Conservation (phyloP, 1,139 yeast species). For the Pichia sp. region DNA sequence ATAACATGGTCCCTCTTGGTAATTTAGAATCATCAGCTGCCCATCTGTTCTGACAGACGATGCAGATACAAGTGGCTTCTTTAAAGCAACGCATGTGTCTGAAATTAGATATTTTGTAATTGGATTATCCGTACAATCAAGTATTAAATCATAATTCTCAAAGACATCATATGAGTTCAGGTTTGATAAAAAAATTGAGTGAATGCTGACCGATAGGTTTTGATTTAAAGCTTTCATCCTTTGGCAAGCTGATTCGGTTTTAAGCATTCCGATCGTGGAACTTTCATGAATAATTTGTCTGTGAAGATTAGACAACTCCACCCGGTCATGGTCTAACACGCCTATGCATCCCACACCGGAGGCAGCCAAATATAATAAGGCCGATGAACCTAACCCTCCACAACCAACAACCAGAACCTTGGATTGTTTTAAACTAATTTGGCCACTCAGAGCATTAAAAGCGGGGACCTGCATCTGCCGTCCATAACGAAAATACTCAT, state of each 20-base stretch:
- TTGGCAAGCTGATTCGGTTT: conserved; percentile 71
- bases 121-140: conserved; percentile 96
- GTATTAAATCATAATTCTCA: conserved; percentile 60
- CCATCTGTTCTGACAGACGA: conserved; percentile 92
- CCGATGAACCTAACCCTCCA: conserved; percentile 96
- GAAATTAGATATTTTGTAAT: conserved; percentile 79
- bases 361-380: conserved; percentile 75
- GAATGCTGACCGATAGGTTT: conserved; percentile 49
- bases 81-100: conserved; percentile 71
- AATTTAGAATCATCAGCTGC: conserved; percentile 75
- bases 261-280: conserved; percentile 58
- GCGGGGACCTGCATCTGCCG: conserved; percentile 92
- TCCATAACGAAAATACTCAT: conserved; percentile 82
- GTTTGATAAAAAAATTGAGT: conserved; percentile 48
- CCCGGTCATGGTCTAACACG: conserved; percentile 80
- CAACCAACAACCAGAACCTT: conserved; percentile 83
- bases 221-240: conserved; percentile 62
- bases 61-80: conserved; percentile 79
- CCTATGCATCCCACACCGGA: conserved; percentile 87
- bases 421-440: conserved; percentile 51
- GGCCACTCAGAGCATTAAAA: conserved; percentile 53
- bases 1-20: conserved; percentile 79
- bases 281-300: conserved; percentile 81
- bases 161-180: conserved; percentile 63
- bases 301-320: conserved; percentile 81